Evolutionary conservation across 495 filamentous ascomycete species (phyloP), one percentile per base, ranked within the genome.

Genomic region (Paragyromitra xinjiangensis): DNA sequence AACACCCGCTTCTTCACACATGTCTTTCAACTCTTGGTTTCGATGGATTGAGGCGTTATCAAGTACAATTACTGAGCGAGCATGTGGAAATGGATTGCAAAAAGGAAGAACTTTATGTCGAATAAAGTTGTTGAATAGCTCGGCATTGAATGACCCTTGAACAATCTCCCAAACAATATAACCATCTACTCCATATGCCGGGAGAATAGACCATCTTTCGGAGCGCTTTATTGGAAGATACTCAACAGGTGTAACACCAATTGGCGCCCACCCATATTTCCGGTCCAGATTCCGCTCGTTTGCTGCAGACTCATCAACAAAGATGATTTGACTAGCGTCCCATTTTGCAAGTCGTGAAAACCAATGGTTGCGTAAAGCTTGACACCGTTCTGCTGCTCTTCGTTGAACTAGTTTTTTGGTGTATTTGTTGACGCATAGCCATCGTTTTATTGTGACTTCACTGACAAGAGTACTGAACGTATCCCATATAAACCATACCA

Each of bases 191-290:
- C 14, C 11, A 55, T 53, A 53, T 14, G 29, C 14, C 14, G 48
- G 48, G 11, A 48, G 45, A 9, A 68, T 26, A 14, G 26, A 68
- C 64, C 44, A 68, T 14, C n/a, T 6, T n/a, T 53, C 26, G 7
- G 24, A 24, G 6, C 6, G 48, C 26, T 68, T 48, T 0, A 45
- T 37, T 0, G 64, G 48, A 1, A 53, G 0, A 26, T 68, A 68
- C 29, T 53, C 64, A 9, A 68, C 12, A 3, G 48, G 42, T 12
- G 40, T 48, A 48, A 68, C 29, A 7, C 12, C 42, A 9, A 68
- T 68, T 14, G 48, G 64, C 9, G 64, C 64, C 64, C 48, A 68
- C 1, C 42, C 42, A 26, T 48, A 53, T 53, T 68, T 68, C n/a
- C 48, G 3, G 26, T 24, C 42, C 7, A 37, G 14, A 6, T 24